Percentiles rank a stretch among this genome's conserved stretches.
Evolutionary conservation across 2,329 filamentous ascomycete species (phyloP).

Genomic region (Trichoderma atroviride): DNA sequence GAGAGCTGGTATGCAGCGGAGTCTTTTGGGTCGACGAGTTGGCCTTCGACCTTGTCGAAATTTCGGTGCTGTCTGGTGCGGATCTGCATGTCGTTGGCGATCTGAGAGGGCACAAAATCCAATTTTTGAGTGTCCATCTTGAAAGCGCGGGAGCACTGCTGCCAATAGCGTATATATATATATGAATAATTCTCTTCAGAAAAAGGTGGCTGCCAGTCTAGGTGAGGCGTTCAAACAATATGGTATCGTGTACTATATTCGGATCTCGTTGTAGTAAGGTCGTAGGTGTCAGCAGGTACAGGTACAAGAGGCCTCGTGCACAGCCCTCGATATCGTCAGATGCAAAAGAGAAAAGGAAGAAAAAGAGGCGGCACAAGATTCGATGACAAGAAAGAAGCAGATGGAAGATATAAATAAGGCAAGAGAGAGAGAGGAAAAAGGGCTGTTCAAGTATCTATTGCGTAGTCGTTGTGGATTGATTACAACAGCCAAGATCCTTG

Average conservation of each 20-base stretch:
- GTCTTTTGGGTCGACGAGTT: conserved; percentile 44
- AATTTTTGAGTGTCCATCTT: conserved; percentile 33
- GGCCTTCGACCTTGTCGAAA: conserved; percentile 55
- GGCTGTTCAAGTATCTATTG: background rate
- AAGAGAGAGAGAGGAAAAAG: background rate
- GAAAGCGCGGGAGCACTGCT: background rate
- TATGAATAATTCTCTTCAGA: background rate
- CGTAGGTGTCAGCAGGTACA: conserved; percentile 17
- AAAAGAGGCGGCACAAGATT: conserved; percentile 6
- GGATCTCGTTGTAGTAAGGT: background rate
- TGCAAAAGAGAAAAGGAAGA: background rate
- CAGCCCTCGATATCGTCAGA: conserved; percentile 6
- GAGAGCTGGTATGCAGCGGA: conserved; percentile 31
- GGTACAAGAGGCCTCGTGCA: conserved; percentile 32
- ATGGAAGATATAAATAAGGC: background rate
- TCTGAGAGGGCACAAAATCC: conserved; percentile 34
- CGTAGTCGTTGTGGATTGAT: background rate
- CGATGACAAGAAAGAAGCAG: background rate
- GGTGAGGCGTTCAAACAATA: background rate
- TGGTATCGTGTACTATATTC: conserved; percentile 3
- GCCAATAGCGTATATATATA: background rate
- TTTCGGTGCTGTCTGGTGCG: conserved; percentile 52
- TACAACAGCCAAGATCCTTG: background rate
- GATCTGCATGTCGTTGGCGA: conserved; percentile 51
- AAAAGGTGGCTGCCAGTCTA: background rate